Conservation (phyloP, 73 alveolate genomes). For the Effrenium voratum region DNA sequence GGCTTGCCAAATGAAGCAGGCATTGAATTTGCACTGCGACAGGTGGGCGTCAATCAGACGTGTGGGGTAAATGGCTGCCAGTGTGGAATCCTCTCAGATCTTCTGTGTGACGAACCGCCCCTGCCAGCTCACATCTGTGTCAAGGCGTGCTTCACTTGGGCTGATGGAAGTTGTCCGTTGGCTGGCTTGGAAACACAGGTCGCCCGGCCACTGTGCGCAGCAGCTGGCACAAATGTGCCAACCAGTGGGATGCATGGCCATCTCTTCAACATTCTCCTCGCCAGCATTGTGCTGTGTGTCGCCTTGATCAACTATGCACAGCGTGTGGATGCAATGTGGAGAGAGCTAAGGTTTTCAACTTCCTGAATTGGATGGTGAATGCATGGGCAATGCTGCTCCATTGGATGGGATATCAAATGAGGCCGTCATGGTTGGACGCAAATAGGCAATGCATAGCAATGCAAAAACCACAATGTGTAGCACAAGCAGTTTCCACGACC, state of each 20-base stretch:
- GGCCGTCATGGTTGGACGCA: too few species aligned
- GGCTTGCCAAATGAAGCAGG: neutral
- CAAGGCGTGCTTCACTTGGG: neutral
- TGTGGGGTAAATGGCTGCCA: slow-evolving; percentile 82
- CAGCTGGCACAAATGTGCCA: slow-evolving; percentile 56
- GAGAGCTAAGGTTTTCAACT: slow-evolving; percentile 31
- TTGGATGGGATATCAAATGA: slow-evolving; percentile 87
- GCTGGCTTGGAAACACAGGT: neutral
- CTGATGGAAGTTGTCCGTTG: neutral
- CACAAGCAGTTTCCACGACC: too few species aligned
- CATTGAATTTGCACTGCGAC: neutral
- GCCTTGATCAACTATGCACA: neutral
- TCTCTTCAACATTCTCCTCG: slow-evolving; percentile 29
- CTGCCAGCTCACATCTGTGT: slow-evolving; percentile 61
- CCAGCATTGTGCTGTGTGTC: slow-evolving; percentile 45
- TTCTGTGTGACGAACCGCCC: slow-evolving; percentile 69
- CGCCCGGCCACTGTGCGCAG: slow-evolving; percentile 45
- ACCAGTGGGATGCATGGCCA: slow-evolving; percentile 80
- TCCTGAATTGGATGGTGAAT: slow-evolving; percentile 58
- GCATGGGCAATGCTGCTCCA: slow-evolving; percentile 71
- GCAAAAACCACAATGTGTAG: too few species aligned
- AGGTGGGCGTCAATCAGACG: slow-evolving; percentile 79
- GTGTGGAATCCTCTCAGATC: slow-evolving; percentile 49
- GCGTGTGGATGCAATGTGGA: neutral
- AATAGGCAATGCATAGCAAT: too few species aligned